A percentile compares a stretch with the other conserved stretches of the same genome.
phyloP scores from a whole-genome alignment of 306 rosid genomes.

The Gynostemma pentaphyllum region DNA sequence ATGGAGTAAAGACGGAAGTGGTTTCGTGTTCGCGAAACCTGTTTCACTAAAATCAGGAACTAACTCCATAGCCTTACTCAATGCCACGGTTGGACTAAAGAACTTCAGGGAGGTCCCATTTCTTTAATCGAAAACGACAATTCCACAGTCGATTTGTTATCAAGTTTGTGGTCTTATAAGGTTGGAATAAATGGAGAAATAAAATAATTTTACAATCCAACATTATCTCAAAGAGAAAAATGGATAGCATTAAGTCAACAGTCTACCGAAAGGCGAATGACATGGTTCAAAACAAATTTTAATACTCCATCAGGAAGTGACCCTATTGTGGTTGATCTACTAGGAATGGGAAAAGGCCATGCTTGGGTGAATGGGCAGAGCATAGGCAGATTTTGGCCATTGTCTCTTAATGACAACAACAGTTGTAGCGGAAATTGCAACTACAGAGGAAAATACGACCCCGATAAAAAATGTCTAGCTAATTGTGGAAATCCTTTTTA shows the following conservation, averaged over 20 bases:
- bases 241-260: too few species aligned
- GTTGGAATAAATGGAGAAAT: conserved; percentile 35
- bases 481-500: not conserved
- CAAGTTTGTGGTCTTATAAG: conserved; percentile 31
- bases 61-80: too few species aligned
- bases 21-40: too few species aligned
- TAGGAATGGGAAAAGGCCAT: too few species aligned
- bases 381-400: not conserved
- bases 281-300: not conserved
- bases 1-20: too few species aligned
- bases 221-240: conserved; percentile 15
- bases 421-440: not conserved
- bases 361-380: not conserved
- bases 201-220: conserved; percentile 25
- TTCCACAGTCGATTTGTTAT: too few species aligned
- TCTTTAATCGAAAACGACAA: not conserved
- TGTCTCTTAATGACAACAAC: not conserved
- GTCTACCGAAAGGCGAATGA: too few species aligned
- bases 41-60: too few species aligned
- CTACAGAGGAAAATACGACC: not conserved
- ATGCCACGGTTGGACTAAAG: conserved; percentile 22
- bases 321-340: not conserved
- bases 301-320: not conserved
- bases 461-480: not conserved
- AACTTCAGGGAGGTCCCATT: not conserved